Evolutionary conservation across 768 basidiomycete species (phyloP), one percentile per base, ranked within the genome.

Genomic region (Atractiella rhizophila): DNA sequence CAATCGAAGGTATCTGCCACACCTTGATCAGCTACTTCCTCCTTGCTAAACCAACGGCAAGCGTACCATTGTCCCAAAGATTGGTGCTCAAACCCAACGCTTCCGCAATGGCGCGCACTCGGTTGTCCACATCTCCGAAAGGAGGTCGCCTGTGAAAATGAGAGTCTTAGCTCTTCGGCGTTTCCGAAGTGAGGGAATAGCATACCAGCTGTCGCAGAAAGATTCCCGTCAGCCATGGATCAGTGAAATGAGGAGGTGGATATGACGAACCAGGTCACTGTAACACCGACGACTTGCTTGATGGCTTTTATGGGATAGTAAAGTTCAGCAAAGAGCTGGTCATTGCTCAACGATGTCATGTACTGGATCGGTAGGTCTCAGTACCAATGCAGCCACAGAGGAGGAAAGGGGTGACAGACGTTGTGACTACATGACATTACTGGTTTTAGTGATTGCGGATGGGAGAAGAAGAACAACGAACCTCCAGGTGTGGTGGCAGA

Each of bases 281-380:
- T 48, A 18, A 52, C 35, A 26, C 51, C 49, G 25, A 46, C 19
- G 25, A 48, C 28, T 19, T 40, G 56, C 43, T 52, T 50, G 45
- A 52, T 51, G n/a, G 51, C 42, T 26, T 49, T 43, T 32, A 46
- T 43, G 15, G 33, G 31, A 39, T 46, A 52, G 44, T 48, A 53
- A 5, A 64, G 53, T 51, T 64, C 62, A 35, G 54, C 56, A 24
- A 64, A 48, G 25, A 61, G 52, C 24, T 58, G 49, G 41, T 60
- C 60, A 51, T 64, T 62, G n/a, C 58, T 59, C 9, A 61, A 42
- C 30, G 57, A 57, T 35, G 63, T 63, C 41, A 61, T 57, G 48
- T 60, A 56, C 15, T 53, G 52, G 45, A 16, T 1, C 15, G 10
- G 35, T 7, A 13, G 23, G 21, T 2, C 8, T 11, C 1, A 6